Evolutionary conservation across 306 rosid species (phyloP).

Genomic region (Corylus avellana): DNA sequence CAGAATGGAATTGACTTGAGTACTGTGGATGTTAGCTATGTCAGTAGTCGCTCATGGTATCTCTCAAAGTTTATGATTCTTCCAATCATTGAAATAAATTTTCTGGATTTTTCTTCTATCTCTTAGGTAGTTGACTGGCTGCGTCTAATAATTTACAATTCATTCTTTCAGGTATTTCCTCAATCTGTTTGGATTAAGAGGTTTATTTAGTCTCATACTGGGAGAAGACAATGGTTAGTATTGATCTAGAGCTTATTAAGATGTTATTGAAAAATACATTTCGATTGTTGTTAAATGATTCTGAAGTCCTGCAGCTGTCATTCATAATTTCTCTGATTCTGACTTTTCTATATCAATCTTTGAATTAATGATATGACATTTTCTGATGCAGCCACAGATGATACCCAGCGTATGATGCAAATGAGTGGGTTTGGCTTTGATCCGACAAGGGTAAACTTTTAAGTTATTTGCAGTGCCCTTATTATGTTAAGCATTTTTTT

Average conservation of each 20-base stretch:
- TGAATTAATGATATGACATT: conserved; percentile 25
- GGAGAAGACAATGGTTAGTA: conserved; percentile 98
- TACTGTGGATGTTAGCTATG: conserved; percentile 99
- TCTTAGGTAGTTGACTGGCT: conserved; percentile 21
- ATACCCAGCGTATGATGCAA: conserved; percentile 98
- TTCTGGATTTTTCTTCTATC: neutral
- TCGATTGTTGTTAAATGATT: neutral
- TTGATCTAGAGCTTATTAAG: conserved; percentile 10
- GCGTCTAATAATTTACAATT: conserved; percentile 13
- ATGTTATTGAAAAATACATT: neutral
- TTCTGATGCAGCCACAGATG: conserved; percentile 82
- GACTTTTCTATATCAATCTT: conserved; percentile 16
- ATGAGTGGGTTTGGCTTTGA: conserved; percentile 97
- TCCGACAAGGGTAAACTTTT: conserved; percentile 76
- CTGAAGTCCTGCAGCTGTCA: neutral
- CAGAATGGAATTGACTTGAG: conserved; percentile 99
- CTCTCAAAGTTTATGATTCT: conserved; percentile 20
- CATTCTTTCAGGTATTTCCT: conserved; percentile 81
- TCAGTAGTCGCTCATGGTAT: conserved; percentile 99
- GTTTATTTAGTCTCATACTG: conserved; percentile 95
- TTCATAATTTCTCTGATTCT: neutral
- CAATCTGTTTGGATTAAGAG: conserved; percentile 95
- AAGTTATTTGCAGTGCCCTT: conserved; percentile 12
- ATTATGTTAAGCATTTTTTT: conserved; percentile 15
- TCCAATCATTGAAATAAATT: neutral